Base-by-base conservation (phyloP, 225 moss, liverwort and hornwort species). In the Ulota crispa region DNA sequence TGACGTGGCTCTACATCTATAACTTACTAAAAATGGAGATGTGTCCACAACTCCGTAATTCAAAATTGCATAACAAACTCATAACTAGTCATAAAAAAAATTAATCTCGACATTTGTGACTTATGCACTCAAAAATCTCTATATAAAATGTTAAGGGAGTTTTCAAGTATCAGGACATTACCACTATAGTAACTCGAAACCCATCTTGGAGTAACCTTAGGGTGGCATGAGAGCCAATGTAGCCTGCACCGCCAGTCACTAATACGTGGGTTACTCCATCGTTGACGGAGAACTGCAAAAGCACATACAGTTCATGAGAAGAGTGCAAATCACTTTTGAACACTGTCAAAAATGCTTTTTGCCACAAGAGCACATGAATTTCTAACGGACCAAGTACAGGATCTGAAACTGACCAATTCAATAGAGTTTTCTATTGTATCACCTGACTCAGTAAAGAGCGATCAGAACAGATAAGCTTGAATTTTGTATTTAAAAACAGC, bases 221-320 rank as follows among this genome's bases (percentile, higher is more conserved):
- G 75, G 95, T 85, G 77, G 97, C 97, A 82, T 97, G 97, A 9
- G 97, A 97, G 78, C 97, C 97, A 73, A 97, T 92, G 82, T 87
- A 97, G 54, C 97, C 97, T 73, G 97, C 97, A 70, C 97, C 97
- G 50, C 97, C 97, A 56, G 97, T 97, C 78, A 97, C 95, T 77
- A 97, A 70, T 65, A 97, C 95, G 72, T 97, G 97, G 60, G 91
- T 92, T 84, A 94, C 83, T 68, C 88, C 93, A 66, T 93, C 93
- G 47, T 90, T 87, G 64, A 83, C 81, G 20, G 94, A 91, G 64
- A 94, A 96, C 96, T 94, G 91, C 86, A 68, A 83, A 43, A 68
- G 64, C 79, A 85, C 13, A 73, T 41, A 76, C 4, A 74, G 50
- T 64, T 9, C 64, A 64, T 20, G 8, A 83, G 27, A 66, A 54